These are phyloP conservation scores for Zygotorulaspora mrakii DNA, from an alignment of 1,139 yeast genomes.

Conservation along the genomic window DNA sequence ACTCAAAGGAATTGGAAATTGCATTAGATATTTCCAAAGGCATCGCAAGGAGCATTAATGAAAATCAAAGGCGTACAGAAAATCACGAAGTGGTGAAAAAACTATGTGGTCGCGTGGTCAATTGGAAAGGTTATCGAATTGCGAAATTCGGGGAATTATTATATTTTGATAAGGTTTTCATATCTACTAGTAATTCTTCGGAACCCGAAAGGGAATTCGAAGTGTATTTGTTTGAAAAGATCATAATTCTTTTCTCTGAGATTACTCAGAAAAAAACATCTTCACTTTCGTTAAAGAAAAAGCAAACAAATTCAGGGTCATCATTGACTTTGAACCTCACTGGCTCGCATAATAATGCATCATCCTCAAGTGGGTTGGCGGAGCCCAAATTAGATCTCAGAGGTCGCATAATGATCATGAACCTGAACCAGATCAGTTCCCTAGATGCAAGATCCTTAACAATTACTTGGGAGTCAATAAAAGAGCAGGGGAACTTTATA, in stretches of 20 bases:
- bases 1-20: conserved; percentile 61
- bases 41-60: conserved; percentile 86
- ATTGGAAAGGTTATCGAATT: conserved; percentile 92
- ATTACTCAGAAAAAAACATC: conserved; percentile 39
- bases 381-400: conserved; percentile 49
- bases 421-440: conserved; percentile 54
- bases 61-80: conserved; percentile 89
- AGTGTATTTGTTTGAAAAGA: conserved; percentile 83
- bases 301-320: conserved; percentile 30
- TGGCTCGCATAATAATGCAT: conserved; percentile 16
- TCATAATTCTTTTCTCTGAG: conserved; percentile 74
- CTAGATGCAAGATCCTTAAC: conserved; percentile 50
- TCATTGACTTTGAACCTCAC: conserved; percentile 28
- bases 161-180: conserved; percentile 73
- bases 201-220: conserved; percentile 85
- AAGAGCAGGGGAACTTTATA: conserved; percentile 71
- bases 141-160: conserved; percentile 81
- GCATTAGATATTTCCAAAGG: conserved; percentile 68
- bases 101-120: conserved; percentile 67
- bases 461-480: conserved; percentile 74
- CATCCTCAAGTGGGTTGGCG: conserved; percentile 9
- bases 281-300: conserved; percentile 32
- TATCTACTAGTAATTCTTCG: conserved; percentile 43
- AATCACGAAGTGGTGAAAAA: conserved; percentile 70
- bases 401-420: conserved; percentile 67